Percentiles rank a stretch among this genome's conserved stretches.
phyloP scores from a whole-genome alignment of 768 basidiomycete genomes.

The Phaeolepiota aurea region DNA sequence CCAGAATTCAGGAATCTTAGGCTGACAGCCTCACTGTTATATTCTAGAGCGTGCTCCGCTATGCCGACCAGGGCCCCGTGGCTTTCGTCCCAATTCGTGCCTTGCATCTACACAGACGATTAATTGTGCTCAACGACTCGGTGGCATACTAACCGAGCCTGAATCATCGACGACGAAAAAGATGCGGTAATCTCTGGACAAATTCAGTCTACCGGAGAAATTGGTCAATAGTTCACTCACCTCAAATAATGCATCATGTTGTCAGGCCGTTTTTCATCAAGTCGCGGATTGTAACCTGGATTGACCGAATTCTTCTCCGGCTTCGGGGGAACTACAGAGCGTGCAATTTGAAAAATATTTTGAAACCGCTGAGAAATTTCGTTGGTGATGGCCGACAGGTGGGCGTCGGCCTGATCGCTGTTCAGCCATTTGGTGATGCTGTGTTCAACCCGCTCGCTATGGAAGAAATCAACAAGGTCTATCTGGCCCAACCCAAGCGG shows the following conservation, averaged over 20 bases:
- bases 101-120: slow-evolving; percentile 17
- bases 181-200: slow-evolving; percentile 17
- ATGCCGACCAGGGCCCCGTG: slow-evolving; percentile 18
- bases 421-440: slow-evolving; percentile 8
- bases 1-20: slow-evolving; percentile 18
- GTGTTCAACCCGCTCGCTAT: slow-evolving; percentile 7
- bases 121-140: too few species aligned
- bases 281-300: slow-evolving; percentile 14
- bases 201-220: not conserved
- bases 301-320: slow-evolving; percentile 11
- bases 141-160: slow-evolving; percentile 15
- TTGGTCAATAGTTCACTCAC: slow-evolving; percentile 7
- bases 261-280: slow-evolving; percentile 16
- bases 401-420: slow-evolving; percentile 3
- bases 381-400: slow-evolving; percentile 3
- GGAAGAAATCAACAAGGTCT: slow-evolving; percentile 12
- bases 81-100: slow-evolving; percentile 15
- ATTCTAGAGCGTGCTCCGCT: slow-evolving; percentile 17
- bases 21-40: slow-evolving; percentile 15
- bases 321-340: slow-evolving; percentile 11
- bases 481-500: slow-evolving; percentile 9
- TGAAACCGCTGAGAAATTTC: slow-evolving; percentile 7
- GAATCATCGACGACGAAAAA: slow-evolving; percentile 22
- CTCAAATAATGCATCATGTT: slow-evolving; percentile 14
- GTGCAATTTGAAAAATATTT: slow-evolving; percentile 5